These are phyloP conservation scores for Geopyxis carbonaria DNA, from an alignment of 495 filamentous ascomycete species.

Conservation along the genomic window DNA sequence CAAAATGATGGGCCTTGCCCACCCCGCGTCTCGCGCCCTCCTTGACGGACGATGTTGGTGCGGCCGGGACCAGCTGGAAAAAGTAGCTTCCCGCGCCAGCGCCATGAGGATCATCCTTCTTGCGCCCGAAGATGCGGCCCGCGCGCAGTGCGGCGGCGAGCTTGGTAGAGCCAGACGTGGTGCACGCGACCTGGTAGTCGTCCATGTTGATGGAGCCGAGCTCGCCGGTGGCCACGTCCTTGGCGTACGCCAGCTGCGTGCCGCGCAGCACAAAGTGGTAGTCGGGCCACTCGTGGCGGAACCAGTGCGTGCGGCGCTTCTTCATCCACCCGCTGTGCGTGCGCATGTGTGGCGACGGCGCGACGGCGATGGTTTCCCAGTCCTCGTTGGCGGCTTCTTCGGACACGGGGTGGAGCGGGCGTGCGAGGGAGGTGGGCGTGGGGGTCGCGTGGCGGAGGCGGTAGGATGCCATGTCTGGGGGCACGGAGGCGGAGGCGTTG, in stretches of 20 bases:
- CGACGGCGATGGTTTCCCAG: slow-evolving; percentile 24
- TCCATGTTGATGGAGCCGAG: slow-evolving; percentile 84
- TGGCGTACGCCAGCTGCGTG: slow-evolving; percentile 68
- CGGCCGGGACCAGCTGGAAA: slow-evolving; percentile 77
- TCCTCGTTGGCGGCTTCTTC: slow-evolving; percentile 35
- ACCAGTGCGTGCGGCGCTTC: slow-evolving; percentile 76
- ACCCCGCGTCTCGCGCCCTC: slow-evolving; percentile 39
- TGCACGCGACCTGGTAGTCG: slow-evolving; percentile 87
- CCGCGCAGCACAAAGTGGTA: slow-evolving; percentile 73
- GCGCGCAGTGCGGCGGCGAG: slow-evolving; percentile 78
- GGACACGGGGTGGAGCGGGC: no score
- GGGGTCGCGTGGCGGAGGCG: slow-evolving; percentile 27
- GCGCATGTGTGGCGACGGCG: slow-evolving; percentile 29
- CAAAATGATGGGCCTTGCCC: slow-evolving; percentile 83
- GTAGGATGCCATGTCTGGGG: slow-evolving; percentile 79
- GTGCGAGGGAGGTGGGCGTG: slow-evolving; percentile 6
- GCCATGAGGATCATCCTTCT: slow-evolving; percentile 31
- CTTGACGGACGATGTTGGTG: slow-evolving; percentile 32
- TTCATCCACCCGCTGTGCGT: slow-evolving; percentile 76
- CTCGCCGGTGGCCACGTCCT: slow-evolving; percentile 39
- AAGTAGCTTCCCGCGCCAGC: slow-evolving; percentile 45
- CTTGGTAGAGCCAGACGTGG: slow-evolving; percentile 53
- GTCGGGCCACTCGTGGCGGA: slow-evolving; percentile 88
- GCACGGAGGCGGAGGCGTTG: slow-evolving; percentile 69
- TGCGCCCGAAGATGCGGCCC: slow-evolving; percentile 46